Evolutionary conservation across 2,329 filamentous ascomycete species (phyloP), one percentile per base, ranked within the genome.

Genomic region (Thermothelomyces thermophilus): DNA sequence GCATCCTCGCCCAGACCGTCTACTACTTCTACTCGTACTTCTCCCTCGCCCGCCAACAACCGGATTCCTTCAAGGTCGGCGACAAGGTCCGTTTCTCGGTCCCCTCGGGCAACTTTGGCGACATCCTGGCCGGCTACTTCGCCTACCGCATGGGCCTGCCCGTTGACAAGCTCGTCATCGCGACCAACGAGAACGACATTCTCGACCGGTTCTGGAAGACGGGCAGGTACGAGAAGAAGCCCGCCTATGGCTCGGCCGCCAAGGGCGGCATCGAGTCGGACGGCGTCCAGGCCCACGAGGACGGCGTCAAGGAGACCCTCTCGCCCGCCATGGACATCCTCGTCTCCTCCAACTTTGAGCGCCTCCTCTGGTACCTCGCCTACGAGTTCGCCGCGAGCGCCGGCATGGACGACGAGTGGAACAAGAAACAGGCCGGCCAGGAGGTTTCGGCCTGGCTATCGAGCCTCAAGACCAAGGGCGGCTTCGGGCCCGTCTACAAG

Each of bases 21-120:
- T 97, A 95, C 77, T 98, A 95, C 76, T 95, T 96, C 74, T 77
- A 93, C 69, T 83, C 93, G 11, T 97, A 97, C 76, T 95, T 96
- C 70, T 73, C 83, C 13, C 82, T 98, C 30, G 76, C 75, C 53
- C 79, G 53, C 26, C 54, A 75, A 64, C 73, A 76, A 44, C 79
- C 80, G 3, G 63, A 77, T 0, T 68, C 71, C 14, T 85, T 86
- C 67, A 77, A 81, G 51, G 62, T 84, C 20, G 80, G 77, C 58
- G 80, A 87, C 59, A 82, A 80, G 63, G 77, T 93, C 34, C 84
- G 90, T 53, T 95, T 90, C 62, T 87, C 95, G 8, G 89, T 95
- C 0, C 93, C 93, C 2, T 94, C 90, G 0, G 93, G 93, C 49
- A 97, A 98, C 75, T 98, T 98, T 69, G 89, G 93, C 55, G 89